These are phyloP conservation scores for Fusarium chlamydosporum DNA, from an alignment of 2,329 filamentous ascomycete species.

Conservation along the genomic window DNA sequence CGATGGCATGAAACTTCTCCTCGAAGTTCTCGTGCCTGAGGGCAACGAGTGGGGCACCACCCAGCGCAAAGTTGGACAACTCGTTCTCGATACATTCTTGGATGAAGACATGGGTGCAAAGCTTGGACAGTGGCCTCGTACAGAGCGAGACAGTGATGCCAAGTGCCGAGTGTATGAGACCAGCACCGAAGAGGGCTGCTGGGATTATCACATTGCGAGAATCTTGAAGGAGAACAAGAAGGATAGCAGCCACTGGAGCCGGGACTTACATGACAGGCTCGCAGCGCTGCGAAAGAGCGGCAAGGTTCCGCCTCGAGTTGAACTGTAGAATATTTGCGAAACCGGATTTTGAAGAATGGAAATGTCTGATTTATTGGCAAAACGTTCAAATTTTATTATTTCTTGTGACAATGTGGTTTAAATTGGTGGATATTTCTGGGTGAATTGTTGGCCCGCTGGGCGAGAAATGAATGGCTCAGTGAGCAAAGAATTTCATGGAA, in stretches of 20 bases:
- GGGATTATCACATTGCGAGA: slow-evolving; percentile 67
- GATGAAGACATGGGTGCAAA: slow-evolving; percentile 74
- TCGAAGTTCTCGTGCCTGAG: slow-evolving; percentile 65
- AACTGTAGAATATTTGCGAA: slow-evolving; percentile 52
- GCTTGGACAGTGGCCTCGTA: slow-evolving; percentile 68
- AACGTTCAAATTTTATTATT: neutral
- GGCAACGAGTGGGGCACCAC: slow-evolving; percentile 65
- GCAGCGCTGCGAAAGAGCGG: slow-evolving; percentile 52
- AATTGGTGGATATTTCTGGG: slow-evolving; percentile 2
- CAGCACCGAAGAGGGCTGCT: slow-evolving; percentile 66
- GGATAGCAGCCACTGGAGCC: slow-evolving; percentile 62
- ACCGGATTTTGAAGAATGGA: neutral
- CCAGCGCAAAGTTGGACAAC: slow-evolving; percentile 68
- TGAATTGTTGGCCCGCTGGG: slow-evolving; percentile 21
- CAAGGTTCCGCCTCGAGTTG: slow-evolving; percentile 48
- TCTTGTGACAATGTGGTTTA: neutral
- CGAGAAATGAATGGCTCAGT: slow-evolving; percentile 16
- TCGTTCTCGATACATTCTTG: slow-evolving; percentile 76
- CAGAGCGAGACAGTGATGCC: slow-evolving; percentile 53
- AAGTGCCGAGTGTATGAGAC: slow-evolving; percentile 55
- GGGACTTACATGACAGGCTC: slow-evolving; percentile 58
- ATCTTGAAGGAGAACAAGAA: slow-evolving; percentile 57
- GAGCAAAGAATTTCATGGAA: slow-evolving; percentile 37
- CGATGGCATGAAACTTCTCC: slow-evolving; percentile 67
- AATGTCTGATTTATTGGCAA: neutral